Evolutionary conservation across 495 filamentous ascomycete genomes (phyloP).

Genomic region (Hyaloscypha hepaticicola): DNA sequence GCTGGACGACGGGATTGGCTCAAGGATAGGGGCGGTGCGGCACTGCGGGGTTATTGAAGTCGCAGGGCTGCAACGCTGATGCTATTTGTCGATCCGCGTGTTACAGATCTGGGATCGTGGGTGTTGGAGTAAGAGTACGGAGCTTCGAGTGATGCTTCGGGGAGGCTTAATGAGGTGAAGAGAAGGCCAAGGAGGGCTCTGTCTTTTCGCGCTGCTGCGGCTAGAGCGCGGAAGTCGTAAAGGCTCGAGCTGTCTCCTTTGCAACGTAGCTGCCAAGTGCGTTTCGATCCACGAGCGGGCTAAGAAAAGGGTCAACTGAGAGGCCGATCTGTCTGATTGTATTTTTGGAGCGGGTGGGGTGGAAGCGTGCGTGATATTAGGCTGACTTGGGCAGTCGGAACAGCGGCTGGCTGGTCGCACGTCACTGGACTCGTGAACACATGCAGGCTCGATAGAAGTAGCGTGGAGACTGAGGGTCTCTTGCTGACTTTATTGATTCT

Average conservation of each 20-base stretch:
- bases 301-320: background rate
- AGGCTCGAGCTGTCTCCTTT: background rate
- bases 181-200: background rate
- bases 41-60: background rate
- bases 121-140: too few relatives aligned
- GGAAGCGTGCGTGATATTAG: background rate
- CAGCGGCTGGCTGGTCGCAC: background rate
- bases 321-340: background rate
- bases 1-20: background rate
- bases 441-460: background rate
- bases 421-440: background rate
- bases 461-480: background rate
- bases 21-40: background rate
- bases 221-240: background rate
- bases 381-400: background rate
- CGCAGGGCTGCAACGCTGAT: slow-evolving; percentile 1
- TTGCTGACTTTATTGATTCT: background rate
- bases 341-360: background rate
- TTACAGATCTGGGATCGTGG: background rate
- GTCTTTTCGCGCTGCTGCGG: background rate
- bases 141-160: background rate
- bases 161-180: background rate
- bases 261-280: background rate
- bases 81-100: background rate
- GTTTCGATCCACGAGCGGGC: background rate